These are phyloP conservation scores for Sphagnum tenellum DNA, from an alignment of 225 moss, liverwort and hornwort species.

Conservation along the genomic window DNA sequence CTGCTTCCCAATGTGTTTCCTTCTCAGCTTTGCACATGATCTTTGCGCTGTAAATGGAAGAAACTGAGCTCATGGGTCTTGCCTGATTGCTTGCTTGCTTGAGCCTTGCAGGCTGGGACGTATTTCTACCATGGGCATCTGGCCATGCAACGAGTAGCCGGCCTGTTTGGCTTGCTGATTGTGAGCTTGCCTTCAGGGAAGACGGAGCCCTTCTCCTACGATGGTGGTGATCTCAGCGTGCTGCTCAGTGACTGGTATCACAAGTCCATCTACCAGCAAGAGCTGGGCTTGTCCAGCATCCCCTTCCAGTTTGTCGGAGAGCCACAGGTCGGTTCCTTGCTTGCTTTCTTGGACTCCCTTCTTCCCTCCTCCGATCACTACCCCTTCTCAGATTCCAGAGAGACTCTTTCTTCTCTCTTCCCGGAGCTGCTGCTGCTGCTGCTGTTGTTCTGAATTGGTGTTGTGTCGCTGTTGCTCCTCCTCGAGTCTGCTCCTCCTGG, in stretches of 20 bases:
- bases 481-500: not conserved
- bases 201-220: too few species aligned
- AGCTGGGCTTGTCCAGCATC: constrained; percentile 14
- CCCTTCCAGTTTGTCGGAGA: constrained; percentile 32
- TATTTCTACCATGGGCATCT: constrained; percentile 40
- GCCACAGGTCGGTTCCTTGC: constrained; percentile 10
- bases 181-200: too few species aligned
- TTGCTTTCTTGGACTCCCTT: not conserved
- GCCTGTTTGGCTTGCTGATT: not conserved
- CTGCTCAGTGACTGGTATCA: not conserved
- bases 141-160: constrained; percentile 2
- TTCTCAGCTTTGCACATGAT: too few species aligned
- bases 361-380: not conserved
- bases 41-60: constrained; percentile 2
- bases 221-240: not conserved
- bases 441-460: not conserved
- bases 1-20: too few species aligned
- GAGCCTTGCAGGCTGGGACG: constrained; percentile 23
- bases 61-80: constrained; percentile 10
- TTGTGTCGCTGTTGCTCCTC: not conserved
- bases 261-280: not conserved
- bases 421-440: not conserved
- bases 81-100: constrained; percentile 11
- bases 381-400: not conserved
- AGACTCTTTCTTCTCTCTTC: not conserved